Base-by-base conservation (phyloP, 2,329 filamentous ascomycete genomes). In the Aureobasidium subglaciale region DNA sequence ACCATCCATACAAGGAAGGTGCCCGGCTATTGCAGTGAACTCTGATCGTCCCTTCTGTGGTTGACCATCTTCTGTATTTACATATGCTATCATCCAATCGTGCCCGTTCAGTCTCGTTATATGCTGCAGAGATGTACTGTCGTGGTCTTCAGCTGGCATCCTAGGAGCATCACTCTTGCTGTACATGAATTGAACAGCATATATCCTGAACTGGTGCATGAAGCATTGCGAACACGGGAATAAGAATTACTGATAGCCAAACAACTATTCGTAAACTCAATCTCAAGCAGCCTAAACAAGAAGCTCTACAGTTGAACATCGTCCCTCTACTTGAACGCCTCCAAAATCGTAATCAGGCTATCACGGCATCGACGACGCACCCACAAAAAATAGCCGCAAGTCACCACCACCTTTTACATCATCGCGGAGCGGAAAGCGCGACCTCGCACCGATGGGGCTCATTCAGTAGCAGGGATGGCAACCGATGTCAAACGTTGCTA, bases 341-440 rank as follows among this genome's bases (percentile, higher is more conserved):
- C 45, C 45, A 37, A 18, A 37, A n/a, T 22, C 16, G 15, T 27
- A 3, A 24, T 20, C 30, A 18, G 30, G 45, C 30, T 35, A 30
- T 49, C 45, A 49, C 30, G 32, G 45, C 45, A 49, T n/a, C n/a
- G n/a, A n/a, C n/a, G n/a, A n/a, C n/a, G n/a, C n/a, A 37, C 11
- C 11, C 45, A 20, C 15, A 49, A 49, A 49, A 42, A 49, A 37
- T n/a, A n/a, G 32, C 45, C 43, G 29, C 43, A 48, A 30, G 11
- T 13, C 43, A 10, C 20, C 32, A 10, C 43, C 13, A 41, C 38
- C 13, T 24, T 13, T 22, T 41, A 24, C 22, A 42, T 42, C 35
- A 5, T 29, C 43, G 25, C 41, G 27, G 41, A 45, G 16, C 15
- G 40, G 40, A 42, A 42, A 13, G 22, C 22, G 13, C 40, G n/a